Evolutionary conservation across 768 basidiomycete genomes (phyloP).

Genomic region (Kwoniella pini): DNA sequence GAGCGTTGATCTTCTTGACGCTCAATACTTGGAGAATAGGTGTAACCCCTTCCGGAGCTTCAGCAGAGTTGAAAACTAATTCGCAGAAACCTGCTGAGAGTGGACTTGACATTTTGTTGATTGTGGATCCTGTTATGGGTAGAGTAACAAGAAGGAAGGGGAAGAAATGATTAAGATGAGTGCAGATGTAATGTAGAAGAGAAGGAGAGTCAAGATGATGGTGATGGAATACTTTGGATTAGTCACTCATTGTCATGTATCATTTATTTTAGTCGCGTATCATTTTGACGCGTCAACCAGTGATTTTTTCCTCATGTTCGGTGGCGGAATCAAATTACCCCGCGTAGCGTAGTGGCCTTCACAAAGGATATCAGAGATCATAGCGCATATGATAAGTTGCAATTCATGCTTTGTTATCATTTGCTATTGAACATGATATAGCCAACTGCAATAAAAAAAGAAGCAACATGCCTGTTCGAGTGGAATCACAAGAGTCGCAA

Average conservation of each 20-base stretch:
- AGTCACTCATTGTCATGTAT: slow-evolving; percentile 4
- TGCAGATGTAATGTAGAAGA: background rate
- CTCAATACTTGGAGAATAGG: slow-evolving; percentile 77
- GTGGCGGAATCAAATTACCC: slow-evolving; percentile 15
- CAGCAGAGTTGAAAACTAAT: slow-evolving; percentile 33
- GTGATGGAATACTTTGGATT: slow-evolving; percentile 18
- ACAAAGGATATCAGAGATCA: background rate
- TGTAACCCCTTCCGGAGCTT: slow-evolving; percentile 36
- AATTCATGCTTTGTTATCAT: too few relatives aligned
- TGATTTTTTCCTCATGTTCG: slow-evolving; percentile 10
- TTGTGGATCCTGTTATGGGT: background rate
- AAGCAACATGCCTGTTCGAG: slow-evolving; percentile 8
- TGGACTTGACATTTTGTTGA: slow-evolving; percentile 36
- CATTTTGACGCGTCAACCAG: slow-evolving; percentile 17
- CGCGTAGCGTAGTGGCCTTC: slow-evolving; percentile 4
- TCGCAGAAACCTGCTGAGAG: slow-evolving; percentile 46
- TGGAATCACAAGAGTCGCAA: background rate
- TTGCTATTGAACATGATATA: too few relatives aligned
- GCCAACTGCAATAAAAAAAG: background rate
- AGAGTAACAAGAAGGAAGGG: background rate
- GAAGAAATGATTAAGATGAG: background rate
- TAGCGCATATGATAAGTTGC: too few relatives aligned
- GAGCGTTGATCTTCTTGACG: slow-evolving; percentile 69
- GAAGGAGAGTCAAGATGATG: slow-evolving; percentile 10
- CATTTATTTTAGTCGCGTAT: background rate